Percentiles rank a stretch among this genome's conserved stretches.
phyloP scores from a whole-genome alignment of 2,329 filamentous ascomycete genomes.

The Trichoderma endophyticum region DNA sequence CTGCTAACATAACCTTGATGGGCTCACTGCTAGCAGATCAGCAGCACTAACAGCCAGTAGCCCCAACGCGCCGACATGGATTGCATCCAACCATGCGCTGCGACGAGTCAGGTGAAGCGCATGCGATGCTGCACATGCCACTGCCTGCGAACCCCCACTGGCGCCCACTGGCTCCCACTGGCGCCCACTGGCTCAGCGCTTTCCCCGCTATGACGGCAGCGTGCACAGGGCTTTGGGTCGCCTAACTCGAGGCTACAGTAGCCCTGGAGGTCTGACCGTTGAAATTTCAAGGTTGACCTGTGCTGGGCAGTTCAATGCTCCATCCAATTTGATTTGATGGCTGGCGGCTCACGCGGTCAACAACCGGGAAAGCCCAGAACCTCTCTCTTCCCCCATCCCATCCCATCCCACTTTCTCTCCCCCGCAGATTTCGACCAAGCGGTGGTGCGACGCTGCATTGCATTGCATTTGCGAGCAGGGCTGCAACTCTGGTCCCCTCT shows the following conservation, averaged over 20 bases:
- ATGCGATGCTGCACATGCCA: conserved; percentile 6
- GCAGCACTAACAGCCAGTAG: neutral
- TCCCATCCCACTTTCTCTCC: neutral
- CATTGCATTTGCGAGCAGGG: neutral
- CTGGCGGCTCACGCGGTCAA: neutral
- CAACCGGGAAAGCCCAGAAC: neutral
- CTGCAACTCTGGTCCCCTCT: neutral
- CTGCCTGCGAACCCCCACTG: neutral
- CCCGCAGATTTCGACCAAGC: neutral
- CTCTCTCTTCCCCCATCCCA: no score
- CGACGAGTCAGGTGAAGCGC: conserved; percentile 11
- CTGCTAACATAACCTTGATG: neutral
- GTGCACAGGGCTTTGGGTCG: neutral
- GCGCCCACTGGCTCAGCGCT: neutral
- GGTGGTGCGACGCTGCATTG: neutral
- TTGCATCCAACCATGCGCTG: neutral
- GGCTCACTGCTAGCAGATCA: neutral
- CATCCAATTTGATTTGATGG: neutral
- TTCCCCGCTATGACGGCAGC: neutral
- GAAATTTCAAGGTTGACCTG: no score
- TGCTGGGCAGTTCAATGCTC: no score
- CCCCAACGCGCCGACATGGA: neutral
- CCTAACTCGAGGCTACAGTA: neutral
- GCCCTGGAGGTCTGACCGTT: no score
- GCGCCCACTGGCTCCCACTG: no score